These are phyloP conservation scores for Metroxylon sagu DNA, from an alignment of 176 grass and related monocot genomes.

Conservation along the genomic window DNA sequence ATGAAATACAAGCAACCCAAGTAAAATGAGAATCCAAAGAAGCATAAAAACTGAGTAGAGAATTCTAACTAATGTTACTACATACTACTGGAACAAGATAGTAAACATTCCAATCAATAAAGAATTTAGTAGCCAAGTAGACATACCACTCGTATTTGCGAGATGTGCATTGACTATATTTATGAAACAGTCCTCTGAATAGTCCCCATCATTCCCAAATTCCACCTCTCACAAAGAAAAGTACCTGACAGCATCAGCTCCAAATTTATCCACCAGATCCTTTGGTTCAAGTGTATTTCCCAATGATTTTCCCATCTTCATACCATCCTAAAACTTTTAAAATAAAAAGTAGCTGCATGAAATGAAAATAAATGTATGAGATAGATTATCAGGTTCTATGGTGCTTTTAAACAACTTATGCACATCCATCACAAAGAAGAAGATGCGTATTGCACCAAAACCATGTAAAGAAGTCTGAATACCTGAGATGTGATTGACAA, in stretches of 20 bases:
- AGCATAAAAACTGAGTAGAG: too few relatives aligned
- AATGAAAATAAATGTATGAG: slow-evolving; percentile 31
- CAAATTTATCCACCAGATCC: slow-evolving; percentile 75
- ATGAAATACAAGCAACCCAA: background rate
- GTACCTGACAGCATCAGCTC: slow-evolving; percentile 83
- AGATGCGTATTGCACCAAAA: background rate
- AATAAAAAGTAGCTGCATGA: slow-evolving; percentile 43
- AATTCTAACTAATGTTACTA: background rate
- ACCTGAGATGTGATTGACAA: too few relatives aligned
- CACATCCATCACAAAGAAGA: background rate
- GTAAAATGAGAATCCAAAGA: too few relatives aligned
- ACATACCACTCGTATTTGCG: slow-evolving; percentile 85
- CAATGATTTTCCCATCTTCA: slow-evolving; percentile 98
- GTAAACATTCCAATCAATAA: too few relatives aligned
- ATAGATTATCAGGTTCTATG: slow-evolving; percentile 3
- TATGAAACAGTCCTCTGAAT: slow-evolving; percentile 96
- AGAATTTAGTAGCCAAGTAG: background rate
- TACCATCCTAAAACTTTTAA: slow-evolving; percentile 88
- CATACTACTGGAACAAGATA: too few relatives aligned
- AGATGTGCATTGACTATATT: slow-evolving; percentile 96
- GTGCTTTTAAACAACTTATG: background rate
- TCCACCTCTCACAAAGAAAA: slow-evolving; percentile 95
- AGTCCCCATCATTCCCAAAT: slow-evolving; percentile 90
- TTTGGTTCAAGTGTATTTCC: slow-evolving; percentile 96
- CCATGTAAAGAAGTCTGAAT: background rate